Conservation (phyloP, 169 alveolate genomes). For the Babesia ovis region DNA sequence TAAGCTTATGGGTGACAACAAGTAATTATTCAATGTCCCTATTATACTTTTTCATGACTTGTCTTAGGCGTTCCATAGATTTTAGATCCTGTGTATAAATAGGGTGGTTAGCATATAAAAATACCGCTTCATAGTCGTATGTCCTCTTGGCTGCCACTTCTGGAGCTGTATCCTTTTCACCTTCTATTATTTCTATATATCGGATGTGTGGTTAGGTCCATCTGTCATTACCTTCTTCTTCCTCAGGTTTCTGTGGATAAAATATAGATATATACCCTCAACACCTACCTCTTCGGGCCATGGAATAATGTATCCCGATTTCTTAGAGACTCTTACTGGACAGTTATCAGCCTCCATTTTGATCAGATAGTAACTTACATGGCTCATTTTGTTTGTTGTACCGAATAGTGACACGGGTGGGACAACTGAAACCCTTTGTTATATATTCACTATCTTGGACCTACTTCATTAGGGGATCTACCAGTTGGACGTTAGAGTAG, state of each 20-base stretch:
- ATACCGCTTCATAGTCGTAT: slow-evolving; percentile 75
- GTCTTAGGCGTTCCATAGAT: slow-evolving; percentile 73
- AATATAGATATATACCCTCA: not conserved
- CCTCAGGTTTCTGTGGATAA: slow-evolving; percentile 65
- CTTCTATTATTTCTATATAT: slow-evolving; percentile 42
- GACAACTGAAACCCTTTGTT: slow-evolving; percentile 53
- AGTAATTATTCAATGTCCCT: slow-evolving; percentile 63
- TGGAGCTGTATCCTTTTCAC: slow-evolving; percentile 83
- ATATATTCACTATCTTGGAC: not conserved
- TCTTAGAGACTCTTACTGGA: slow-evolving; percentile 83
- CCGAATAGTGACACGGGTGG: slow-evolving; percentile 72
- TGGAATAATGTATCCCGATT: slow-evolving; percentile 86
- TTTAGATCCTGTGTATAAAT: slow-evolving; percentile 60
- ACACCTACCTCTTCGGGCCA: slow-evolving; percentile 80
- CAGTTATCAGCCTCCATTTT: not conserved
- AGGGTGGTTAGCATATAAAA: not conserved
- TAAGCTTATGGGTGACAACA: slow-evolving; percentile 58
- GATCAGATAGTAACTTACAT: slow-evolving; percentile 35
- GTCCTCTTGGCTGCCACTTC: slow-evolving; percentile 84
- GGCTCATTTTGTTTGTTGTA: slow-evolving; percentile 70
- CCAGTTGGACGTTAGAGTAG: slow-evolving; percentile 84
- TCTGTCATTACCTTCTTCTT: slow-evolving; percentile 57
- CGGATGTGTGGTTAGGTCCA: not conserved
- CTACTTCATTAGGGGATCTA: slow-evolving; percentile 82
- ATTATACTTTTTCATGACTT: slow-evolving; percentile 76